Evolutionary conservation across 2,329 filamentous ascomycete genomes (phyloP), one percentile per base, ranked within the genome.

Genomic region (Ceratocystis eucalypticola): DNA sequence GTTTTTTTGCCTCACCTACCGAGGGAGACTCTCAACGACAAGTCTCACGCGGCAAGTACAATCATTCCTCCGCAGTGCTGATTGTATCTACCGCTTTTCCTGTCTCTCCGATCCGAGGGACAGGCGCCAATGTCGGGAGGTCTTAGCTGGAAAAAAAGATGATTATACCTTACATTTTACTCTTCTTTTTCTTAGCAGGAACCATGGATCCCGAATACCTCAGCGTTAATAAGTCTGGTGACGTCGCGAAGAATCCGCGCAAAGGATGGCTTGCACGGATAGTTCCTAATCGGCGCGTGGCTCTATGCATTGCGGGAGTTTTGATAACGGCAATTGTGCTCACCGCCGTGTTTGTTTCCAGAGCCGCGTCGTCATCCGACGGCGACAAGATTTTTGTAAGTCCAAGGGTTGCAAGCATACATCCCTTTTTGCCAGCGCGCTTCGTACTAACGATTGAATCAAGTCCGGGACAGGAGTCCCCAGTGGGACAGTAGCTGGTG

Each of bases 381-480:
- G 7, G 33, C 55, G 30, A 59, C 55, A 8, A 33, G 8, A 20
- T 20, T 25, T 30, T 17, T 28, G 55, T 59, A 59, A 37, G 55
- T 7, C 48, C 48, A 53, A 20, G 28, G 33, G 3, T 12, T 37
- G 8, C 33, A 10, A 37, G 33, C 33, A 10, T 15, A 12, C 37
- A 15, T 15, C 37, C 37, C 10, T 41, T 12, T 41, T 41, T 41
- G n/a, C 5, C 48, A n/a, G n/a, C n/a, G 22, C 3, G 25, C 45
- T n/a, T 30, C 28, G 33, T 53, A 22, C 50, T 59, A 62, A 59
- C 57, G 44, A 50, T 12, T 6, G 22, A 22, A 8, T 17, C 12
- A 61, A 67, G 61, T 30, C 62, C 15, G 66, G 62, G 2, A n/a
- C 33, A 10, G 66, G 66, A 12, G 45, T 65, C 15, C 66, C 66